Conservation (phyloP, 2,329 filamentous ascomycete genomes). For the Karstenula rhodostoma region DNA sequence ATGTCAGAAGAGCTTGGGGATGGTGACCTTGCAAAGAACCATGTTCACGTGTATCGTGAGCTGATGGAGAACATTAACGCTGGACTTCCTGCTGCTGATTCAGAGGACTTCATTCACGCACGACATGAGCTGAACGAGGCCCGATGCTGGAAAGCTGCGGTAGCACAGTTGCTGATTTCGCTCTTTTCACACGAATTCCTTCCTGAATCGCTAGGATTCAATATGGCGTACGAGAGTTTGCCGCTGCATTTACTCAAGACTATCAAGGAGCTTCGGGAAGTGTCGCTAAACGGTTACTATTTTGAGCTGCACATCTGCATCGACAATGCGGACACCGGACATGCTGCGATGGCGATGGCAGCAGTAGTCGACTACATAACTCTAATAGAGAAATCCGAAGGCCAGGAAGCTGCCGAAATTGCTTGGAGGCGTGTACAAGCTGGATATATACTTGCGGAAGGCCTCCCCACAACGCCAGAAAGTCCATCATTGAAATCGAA, state of each 20-base stretch:
- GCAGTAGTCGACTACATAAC: constrained; percentile 51
- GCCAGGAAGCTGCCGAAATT: constrained; percentile 38
- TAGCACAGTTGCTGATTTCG: constrained; percentile 57
- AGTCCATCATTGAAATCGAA: constrained; percentile 25
- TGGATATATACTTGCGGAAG: constrained; percentile 52
- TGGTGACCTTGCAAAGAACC: constrained; percentile 57
- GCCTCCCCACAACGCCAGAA: constrained; percentile 31
- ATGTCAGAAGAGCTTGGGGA: constrained; percentile 62
- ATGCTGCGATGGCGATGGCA: constrained; percentile 57
- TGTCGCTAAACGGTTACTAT: constrained; percentile 56
- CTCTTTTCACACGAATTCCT: constrained; percentile 60
- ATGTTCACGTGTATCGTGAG: constrained; percentile 50
- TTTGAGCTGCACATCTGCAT: constrained; percentile 62
- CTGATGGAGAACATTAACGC: constrained; percentile 44
- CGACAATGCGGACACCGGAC: constrained; percentile 59
- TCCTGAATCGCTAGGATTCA: constrained; percentile 61
- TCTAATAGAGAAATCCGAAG: constrained; percentile 32
- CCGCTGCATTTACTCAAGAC: constrained; percentile 52
- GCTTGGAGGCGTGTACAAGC: constrained; percentile 55
- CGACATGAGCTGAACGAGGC: constrained; percentile 35
- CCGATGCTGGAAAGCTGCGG: constrained; percentile 54
- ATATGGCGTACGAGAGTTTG: constrained; percentile 58
- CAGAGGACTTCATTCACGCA: constrained; percentile 39
- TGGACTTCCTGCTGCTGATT: constrained; percentile 42
- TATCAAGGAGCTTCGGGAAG: constrained; percentile 54